Percentiles rank a stretch among this genome's conserved stretches.
These are phyloP conservation scores for Tremellales sp. DNA, from an alignment of 1,284 basidiomycete genomes.

Conservation along the genomic window DNA sequence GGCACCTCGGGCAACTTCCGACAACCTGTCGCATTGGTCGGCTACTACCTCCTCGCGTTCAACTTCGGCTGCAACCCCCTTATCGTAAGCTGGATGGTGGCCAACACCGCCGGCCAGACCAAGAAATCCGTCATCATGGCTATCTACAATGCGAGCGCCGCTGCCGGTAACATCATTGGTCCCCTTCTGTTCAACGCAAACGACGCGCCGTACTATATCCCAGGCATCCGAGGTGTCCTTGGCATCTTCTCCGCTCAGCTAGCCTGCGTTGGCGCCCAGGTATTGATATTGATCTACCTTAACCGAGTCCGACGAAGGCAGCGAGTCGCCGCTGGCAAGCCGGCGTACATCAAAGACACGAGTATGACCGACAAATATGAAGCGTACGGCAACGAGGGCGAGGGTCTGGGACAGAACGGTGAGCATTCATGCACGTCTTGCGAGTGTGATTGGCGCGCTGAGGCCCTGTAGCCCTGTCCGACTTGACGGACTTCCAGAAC, in stretches of 20 bases:
- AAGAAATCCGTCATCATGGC: constrained; percentile 46
- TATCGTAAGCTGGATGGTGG: constrained; percentile 47
- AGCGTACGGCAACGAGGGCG: constrained; percentile 10
- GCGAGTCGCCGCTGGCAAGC: constrained; percentile 31
- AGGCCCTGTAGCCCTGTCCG: constrained; percentile 7
- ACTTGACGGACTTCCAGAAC: constrained; percentile 36
- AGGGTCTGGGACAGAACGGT: constrained; percentile 4
- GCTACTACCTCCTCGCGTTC: constrained; percentile 49
- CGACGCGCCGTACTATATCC: constrained; percentile 42
- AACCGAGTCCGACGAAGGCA: constrained; percentile 25
- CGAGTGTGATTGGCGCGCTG: neutral
- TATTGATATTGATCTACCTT: constrained; percentile 18
- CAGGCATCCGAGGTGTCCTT: constrained; percentile 40
- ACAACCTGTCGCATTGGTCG: constrained; percentile 24
- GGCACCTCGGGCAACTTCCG: constrained; percentile 16
- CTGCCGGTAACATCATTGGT: constrained; percentile 32
- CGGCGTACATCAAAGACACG: constrained; percentile 24
- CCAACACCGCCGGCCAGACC: constrained; percentile 48
- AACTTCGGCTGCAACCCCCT: constrained; percentile 48
- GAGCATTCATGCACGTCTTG: neutral
- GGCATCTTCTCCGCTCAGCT: constrained; percentile 41
- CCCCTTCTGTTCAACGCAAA: constrained; percentile 40
- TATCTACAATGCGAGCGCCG: constrained; percentile 29
- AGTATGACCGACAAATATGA: constrained; percentile 22
- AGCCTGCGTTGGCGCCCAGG: constrained; percentile 19